phyloP scores from a whole-genome alignment of 2,329 filamentous ascomycete genomes.

The Hypocrella siamensis region DNA sequence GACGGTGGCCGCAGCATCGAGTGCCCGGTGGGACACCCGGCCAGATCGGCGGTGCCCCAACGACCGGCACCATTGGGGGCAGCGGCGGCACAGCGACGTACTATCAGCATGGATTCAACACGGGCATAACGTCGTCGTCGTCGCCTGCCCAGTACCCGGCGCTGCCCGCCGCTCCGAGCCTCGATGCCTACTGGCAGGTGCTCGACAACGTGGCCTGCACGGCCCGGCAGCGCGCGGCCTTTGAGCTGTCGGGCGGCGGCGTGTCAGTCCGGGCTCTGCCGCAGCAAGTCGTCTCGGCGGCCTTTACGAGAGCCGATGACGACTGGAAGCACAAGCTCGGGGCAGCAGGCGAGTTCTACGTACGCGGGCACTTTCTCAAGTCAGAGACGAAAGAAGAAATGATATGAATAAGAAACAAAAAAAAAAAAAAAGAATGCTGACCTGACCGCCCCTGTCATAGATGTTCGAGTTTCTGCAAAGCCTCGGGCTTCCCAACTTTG shows the following conservation, averaged over 20 bases:
- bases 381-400: not conserved
- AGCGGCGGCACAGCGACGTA: too few species aligned
- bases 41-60: too few species aligned
- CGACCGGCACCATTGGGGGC: too few species aligned
- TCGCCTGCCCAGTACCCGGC: not conserved
- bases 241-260: not conserved
- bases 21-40: too few species aligned
- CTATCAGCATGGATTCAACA: too few species aligned
- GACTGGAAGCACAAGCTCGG: slow-evolving; percentile 1
- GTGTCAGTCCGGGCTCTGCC: not conserved
- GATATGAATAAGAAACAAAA: not conserved
- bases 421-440: not conserved
- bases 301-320: not conserved
- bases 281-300: not conserved
- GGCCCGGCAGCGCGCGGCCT: not conserved
- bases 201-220: not conserved
- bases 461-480: slow-evolving; percentile 1
- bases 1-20: not conserved
- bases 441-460: not conserved
- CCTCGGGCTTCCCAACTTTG: slow-evolving; percentile 1
- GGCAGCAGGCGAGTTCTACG: slow-evolving; percentile 1
- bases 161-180: not conserved
- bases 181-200: not conserved
- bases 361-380: not conserved
- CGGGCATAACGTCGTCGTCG: too few species aligned